Conservation (phyloP, 768 basidiomycete species). For the Tephrocybe sp. region DNA sequence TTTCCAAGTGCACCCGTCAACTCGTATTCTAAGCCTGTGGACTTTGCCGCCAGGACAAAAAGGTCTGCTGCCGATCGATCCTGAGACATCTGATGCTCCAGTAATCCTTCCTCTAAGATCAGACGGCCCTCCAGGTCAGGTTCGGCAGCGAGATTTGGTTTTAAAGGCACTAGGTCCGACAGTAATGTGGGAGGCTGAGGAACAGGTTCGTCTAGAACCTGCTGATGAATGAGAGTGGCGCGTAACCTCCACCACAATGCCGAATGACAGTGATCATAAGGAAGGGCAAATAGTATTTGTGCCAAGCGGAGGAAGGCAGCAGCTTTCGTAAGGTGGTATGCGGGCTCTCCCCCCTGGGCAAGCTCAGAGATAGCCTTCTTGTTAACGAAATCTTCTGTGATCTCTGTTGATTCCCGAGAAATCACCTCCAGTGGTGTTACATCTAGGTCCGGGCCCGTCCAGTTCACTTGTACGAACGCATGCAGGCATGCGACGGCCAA, state of each 20-base stretch:
- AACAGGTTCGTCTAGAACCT: slow-evolving; percentile 82
- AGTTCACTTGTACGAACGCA: slow-evolving; percentile 90
- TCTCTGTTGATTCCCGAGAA: slow-evolving; percentile 23
- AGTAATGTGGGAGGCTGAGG: slow-evolving; percentile 45
- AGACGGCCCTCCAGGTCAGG: slow-evolving; percentile 68
- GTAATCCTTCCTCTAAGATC: slow-evolving; percentile 71
- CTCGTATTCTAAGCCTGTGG: slow-evolving; percentile 82
- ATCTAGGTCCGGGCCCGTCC: slow-evolving; percentile 89
- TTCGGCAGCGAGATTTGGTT: slow-evolving; percentile 39
- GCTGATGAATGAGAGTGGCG: slow-evolving; percentile 66
- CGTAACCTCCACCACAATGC: slow-evolving; percentile 86
- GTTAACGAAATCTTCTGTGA: slow-evolving; percentile 54
- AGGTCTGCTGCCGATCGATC: slow-evolving; percentile 75
- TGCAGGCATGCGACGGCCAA: slow-evolving; percentile 81
- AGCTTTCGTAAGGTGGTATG: slow-evolving; percentile 80
- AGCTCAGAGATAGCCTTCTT: slow-evolving; percentile 69
- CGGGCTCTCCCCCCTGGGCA: slow-evolving; percentile 87
- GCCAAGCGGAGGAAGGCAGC: slow-evolving; percentile 76
- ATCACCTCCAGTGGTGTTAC: slow-evolving; percentile 47
- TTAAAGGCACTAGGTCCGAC: slow-evolving; percentile 40
- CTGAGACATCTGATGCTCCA: slow-evolving; percentile 72
- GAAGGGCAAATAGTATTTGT: slow-evolving; percentile 59
- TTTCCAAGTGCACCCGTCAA: slow-evolving; percentile 91
- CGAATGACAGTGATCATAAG: slow-evolving; percentile 48
- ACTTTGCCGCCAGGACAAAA: slow-evolving; percentile 75